A percentile compares a stretch with the other conserved stretches of the same genome.
Conservation (phyloP, 2,329 filamentous ascomycete genomes). For the Emergomyces orientalis region DNA sequence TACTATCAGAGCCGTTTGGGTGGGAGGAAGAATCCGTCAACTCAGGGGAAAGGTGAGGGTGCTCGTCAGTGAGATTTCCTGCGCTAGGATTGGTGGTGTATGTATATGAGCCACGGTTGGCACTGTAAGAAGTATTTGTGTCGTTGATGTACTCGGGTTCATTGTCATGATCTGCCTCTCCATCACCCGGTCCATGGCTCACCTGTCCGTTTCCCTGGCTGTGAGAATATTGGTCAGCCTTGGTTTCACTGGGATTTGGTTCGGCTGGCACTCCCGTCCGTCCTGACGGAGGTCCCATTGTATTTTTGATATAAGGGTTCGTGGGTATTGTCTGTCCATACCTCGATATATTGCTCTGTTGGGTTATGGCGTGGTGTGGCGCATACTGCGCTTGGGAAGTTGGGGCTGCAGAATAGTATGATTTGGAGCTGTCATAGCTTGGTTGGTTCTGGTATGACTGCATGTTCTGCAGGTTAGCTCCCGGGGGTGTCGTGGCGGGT, state of each 20-base stretch:
- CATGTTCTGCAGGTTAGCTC: slow-evolving; percentile 65
- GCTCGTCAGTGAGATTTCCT: slow-evolving; percentile 58
- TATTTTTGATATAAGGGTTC: slow-evolving; percentile 64
- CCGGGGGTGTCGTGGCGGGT: slow-evolving; percentile 84
- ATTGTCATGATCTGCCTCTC: slow-evolving; percentile 62
- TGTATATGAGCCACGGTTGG: slow-evolving; percentile 64
- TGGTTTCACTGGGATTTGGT: slow-evolving; percentile 55
- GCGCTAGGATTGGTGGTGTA: slow-evolving; percentile 61
- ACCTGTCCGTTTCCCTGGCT: slow-evolving; percentile 48
- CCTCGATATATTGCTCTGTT: slow-evolving; percentile 59
- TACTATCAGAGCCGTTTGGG: slow-evolving; percentile 70
- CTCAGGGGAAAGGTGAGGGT: slow-evolving; percentile 68
- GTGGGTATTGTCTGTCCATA: slow-evolving; percentile 49
- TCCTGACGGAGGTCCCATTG: slow-evolving; percentile 73
- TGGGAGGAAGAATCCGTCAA: slow-evolving; percentile 74
- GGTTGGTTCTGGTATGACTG: slow-evolving; percentile 62
- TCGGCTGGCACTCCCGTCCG: slow-evolving; percentile 52
- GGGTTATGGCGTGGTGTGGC: slow-evolving; percentile 50
- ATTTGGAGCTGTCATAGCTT: slow-evolving; percentile 68
- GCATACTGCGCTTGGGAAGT: slow-evolving; percentile 59
- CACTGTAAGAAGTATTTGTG: slow-evolving; percentile 60
- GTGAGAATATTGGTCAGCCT: slow-evolving; percentile 55
- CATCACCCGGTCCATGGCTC: slow-evolving; percentile 48
- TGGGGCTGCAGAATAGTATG: slow-evolving; percentile 65
- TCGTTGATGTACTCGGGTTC: slow-evolving; percentile 78